Evolutionary conservation across 2,329 filamentous ascomycete species (phyloP), one percentile per base, ranked within the genome.

Genomic region (Aspergillus neotritici): DNA sequence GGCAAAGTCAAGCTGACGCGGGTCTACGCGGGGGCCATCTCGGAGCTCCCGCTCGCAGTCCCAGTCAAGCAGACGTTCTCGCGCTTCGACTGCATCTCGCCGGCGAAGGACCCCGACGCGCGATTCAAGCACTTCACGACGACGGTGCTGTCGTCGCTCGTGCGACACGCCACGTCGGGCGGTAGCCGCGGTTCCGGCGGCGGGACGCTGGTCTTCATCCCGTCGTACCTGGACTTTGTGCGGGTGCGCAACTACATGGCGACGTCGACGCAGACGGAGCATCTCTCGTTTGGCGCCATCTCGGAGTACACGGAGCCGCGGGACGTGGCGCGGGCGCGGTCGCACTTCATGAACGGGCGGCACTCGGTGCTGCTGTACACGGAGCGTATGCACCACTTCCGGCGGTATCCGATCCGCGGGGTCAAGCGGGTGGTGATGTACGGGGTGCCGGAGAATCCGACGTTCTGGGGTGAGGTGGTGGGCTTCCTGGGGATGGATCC

Each of bases 321-420:
- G 6, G 88, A 94, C 51, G 84, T 89, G 25, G 84, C 87, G 33
- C 82, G 91, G 31, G 88, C 91, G 7, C 78, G 91, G 16, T 90
- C 86, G 10, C 87, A 96, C 62, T 97, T 98, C 67, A 71, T 88
- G 51, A 85, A 74, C 31, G 93, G 90, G 4, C 77, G 89, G 12
- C 86, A 96, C 62, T 81, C 81, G 14, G 77, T 97, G 13, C 69
- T 98, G 31, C 73, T 98, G 12, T 98, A 97, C 69, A 94, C 90
- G 2, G 91, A 94, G 64, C 83, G 93, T 46, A 87, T 90, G n/a
- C 93, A 98, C 67, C 93, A 98, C 67, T 97, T 97, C 74, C 82
- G 88, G 38, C 78, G 93, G n/a, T 89, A 93, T 61, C 78, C 80
- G 53, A 76, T 98, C 41, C 78, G 81, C 30, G 93, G 93, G 15